These are phyloP conservation scores for Coemansia umbellata DNA, from an alignment of 192 early-diverging fungal species.

Conservation along the genomic window DNA sequence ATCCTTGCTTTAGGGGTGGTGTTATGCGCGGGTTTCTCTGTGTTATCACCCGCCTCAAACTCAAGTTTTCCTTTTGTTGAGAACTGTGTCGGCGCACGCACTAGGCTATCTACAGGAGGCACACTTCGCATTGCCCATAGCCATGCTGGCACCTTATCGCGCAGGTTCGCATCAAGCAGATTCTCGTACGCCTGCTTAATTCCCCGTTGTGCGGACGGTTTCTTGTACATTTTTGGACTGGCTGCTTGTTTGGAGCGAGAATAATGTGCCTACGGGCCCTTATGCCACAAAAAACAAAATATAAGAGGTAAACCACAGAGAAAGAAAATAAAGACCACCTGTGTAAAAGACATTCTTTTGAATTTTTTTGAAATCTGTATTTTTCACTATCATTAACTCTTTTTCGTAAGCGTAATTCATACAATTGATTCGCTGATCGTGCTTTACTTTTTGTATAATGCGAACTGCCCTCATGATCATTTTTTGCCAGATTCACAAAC, in stretches of 20 bases:
- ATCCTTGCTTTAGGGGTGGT: background rate
- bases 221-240: constrained; percentile 35
- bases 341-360: too few relatives aligned
- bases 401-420: too few relatives aligned
- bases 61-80: constrained; percentile 24
- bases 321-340: background rate
- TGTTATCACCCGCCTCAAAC: constrained; percentile 23
- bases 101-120: constrained; percentile 44
- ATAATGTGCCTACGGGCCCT: background rate
- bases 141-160: constrained; percentile 43
- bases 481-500: too few relatives aligned
- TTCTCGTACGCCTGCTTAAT: constrained; percentile 36
- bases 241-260: background rate
- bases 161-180: constrained; percentile 33
- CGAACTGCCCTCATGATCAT: too few relatives aligned
- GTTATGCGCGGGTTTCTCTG: background rate
- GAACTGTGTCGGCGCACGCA: constrained; percentile 47
- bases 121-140: constrained; percentile 39
- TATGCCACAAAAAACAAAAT: background rate
- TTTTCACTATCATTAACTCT: too few relatives aligned
- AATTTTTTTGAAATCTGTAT: too few relatives aligned
- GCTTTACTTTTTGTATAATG: too few relatives aligned
- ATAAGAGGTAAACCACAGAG: background rate
- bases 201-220: constrained; percentile 29
- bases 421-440: too few relatives aligned